Evolutionary conservation across 2,329 filamentous ascomycete genomes (phyloP).

Genomic region (Sarocladium kiliense): DNA sequence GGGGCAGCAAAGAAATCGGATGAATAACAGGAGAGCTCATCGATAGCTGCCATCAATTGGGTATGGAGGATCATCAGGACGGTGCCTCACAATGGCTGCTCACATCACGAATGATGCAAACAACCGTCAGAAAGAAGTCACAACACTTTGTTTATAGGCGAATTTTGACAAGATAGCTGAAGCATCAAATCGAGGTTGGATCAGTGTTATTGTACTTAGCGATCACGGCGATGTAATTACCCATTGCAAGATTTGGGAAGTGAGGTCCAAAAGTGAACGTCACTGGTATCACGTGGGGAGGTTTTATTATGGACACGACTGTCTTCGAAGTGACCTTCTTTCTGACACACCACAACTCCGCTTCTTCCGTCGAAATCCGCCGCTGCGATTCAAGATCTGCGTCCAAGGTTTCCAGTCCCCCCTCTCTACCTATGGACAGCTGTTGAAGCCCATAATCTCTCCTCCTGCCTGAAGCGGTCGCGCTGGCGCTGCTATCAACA

Average conservation of each 20-base stretch:
- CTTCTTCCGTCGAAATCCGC: background rate
- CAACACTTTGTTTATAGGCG: no score
- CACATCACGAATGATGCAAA: no score
- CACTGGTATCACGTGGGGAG: background rate
- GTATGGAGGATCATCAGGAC: no score
- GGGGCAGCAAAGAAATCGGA: background rate
- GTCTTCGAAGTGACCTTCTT: background rate
- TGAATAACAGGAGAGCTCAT: background rate
- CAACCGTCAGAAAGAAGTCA: no score
- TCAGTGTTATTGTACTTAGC: no score
- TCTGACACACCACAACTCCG: background rate
- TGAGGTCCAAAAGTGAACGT: no score
- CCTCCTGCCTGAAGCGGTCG: background rate
- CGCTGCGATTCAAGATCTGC: background rate
- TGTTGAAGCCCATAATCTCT: background rate
- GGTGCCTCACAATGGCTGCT: no score
- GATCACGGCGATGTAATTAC: no score
- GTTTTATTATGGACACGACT: slow-evolving; percentile 8
- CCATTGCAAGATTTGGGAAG: no score
- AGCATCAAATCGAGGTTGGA: no score
- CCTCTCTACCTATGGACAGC: background rate
- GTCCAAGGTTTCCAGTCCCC: background rate
- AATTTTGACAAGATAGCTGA: no score
- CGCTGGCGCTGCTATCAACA: slow-evolving; percentile 21
- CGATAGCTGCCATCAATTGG: background rate